phyloP scores from a whole-genome alignment of 192 early-diverging fungal genomes.

The Coemansia sp. region DNA sequence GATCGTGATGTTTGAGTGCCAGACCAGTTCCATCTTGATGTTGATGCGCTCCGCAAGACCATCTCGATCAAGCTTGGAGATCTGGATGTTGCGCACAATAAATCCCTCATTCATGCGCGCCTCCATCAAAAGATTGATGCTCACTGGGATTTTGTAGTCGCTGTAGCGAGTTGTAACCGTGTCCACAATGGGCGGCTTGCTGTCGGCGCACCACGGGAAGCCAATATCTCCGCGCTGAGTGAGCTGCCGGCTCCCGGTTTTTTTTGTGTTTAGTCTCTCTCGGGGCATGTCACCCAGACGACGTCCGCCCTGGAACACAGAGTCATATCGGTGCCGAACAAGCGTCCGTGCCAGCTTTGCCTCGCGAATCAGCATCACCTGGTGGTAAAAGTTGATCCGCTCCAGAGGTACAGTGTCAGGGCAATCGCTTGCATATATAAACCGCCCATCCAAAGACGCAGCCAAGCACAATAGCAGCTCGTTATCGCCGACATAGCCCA shows the following conservation, averaged over 20 bases:
- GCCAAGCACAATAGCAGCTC: constrained; percentile 70
- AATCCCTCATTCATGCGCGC: constrained; percentile 70
- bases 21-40: constrained; percentile 63
- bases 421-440: constrained; percentile 69
- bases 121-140: constrained; percentile 59
- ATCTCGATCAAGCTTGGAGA: constrained; percentile 46
- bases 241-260: constrained; percentile 12
- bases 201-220: constrained; percentile 68
- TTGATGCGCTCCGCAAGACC: constrained; percentile 50
- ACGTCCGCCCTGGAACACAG: constrained; percentile 21
- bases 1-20: constrained; percentile 72
- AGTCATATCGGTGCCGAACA: constrained; percentile 35
- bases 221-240: constrained; percentile 32
- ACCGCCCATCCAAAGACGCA: constrained; percentile 61
- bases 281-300: constrained; percentile 53
- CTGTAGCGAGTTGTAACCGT: constrained; percentile 58
- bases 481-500: constrained; percentile 74
- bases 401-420: constrained; percentile 32
- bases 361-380: constrained; percentile 45
- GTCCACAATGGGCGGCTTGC: constrained; percentile 59
- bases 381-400: constrained; percentile 47
- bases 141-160: constrained; percentile 61
- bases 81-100: constrained; percentile 54
- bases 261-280: constrained; percentile 38
- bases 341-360: constrained; percentile 36